Percentiles rank a stretch among this genome's conserved stretches.
These are phyloP conservation scores for Kuraishia molischiana DNA, from an alignment of 805 yeast species.

Conservation along the genomic window DNA sequence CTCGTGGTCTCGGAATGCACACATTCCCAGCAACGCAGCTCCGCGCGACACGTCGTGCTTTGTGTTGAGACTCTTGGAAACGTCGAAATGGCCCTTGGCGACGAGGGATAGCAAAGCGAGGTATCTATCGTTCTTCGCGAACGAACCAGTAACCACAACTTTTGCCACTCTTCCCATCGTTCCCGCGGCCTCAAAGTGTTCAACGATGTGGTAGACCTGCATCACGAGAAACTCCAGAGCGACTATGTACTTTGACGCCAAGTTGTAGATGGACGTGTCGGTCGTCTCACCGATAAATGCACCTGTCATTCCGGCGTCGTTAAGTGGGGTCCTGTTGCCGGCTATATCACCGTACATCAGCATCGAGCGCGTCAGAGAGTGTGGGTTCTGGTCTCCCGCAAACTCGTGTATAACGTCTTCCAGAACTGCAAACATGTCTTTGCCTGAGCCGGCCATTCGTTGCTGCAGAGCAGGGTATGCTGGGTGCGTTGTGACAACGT, in stretches of 20 bases:
- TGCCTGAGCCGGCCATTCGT: constrained; percentile 3
- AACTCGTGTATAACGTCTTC: constrained; percentile 1
- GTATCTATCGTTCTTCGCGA: constrained; percentile 35
- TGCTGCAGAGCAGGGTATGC: constrained; percentile 11
- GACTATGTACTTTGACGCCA: constrained; percentile 33
- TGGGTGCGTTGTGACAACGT: constrained; percentile 32
- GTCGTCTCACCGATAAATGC: constrained; percentile 36
- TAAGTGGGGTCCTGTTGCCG: constrained; percentile 51
- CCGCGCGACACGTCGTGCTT: constrained; percentile 3
- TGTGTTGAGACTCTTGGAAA: background rate
- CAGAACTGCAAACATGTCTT: constrained; percentile 3
- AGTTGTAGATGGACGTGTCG: constrained; percentile 20
- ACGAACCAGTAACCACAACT: constrained; percentile 43
- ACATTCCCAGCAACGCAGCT: constrained; percentile 3
- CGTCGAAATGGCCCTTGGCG: constrained; percentile 4
- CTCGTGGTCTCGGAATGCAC: no score
- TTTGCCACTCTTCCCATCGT: constrained; percentile 15
- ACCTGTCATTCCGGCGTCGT: constrained; percentile 39
- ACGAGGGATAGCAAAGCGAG: constrained; percentile 20
- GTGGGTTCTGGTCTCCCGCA: background rate
- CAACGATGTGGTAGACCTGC: constrained; percentile 33
- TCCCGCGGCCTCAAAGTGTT: constrained; percentile 17
- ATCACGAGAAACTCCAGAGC: constrained; percentile 41
- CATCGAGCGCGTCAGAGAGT: constrained; percentile 16
- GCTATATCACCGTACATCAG: constrained; percentile 44